phyloP scores from a whole-genome alignment of 1,284 basidiomycete genomes.

The Microbotryum lychnidis-dioicae region DNA sequence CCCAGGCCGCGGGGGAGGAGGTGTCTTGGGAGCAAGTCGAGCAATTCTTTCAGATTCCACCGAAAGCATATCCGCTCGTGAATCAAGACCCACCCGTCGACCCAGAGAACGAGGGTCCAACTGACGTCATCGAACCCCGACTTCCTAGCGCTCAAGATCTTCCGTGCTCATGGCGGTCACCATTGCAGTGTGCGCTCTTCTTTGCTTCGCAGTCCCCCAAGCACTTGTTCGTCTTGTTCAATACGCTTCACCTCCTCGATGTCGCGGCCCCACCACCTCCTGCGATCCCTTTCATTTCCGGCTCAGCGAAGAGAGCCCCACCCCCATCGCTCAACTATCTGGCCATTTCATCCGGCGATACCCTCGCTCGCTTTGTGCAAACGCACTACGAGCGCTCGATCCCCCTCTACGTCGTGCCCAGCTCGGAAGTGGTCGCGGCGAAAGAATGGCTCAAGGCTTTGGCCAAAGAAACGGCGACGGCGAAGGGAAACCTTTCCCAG shows the following conservation, averaged over 20 bases:
- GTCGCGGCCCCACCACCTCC: constrained; percentile 1
- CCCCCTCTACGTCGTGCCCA: background rate
- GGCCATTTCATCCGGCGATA: constrained; percentile 23
- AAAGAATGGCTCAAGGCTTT: constrained; percentile 4
- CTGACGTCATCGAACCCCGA: background rate
- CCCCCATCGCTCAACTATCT: constrained; percentile 11
- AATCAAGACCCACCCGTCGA: background rate
- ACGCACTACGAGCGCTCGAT: background rate
- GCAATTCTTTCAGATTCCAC: constrained; percentile 8
- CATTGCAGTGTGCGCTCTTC: constrained; percentile 21
- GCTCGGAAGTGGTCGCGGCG: constrained; percentile 3
- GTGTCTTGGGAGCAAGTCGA: constrained; percentile 19
- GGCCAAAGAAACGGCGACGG: constrained; percentile 1
- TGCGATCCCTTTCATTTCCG: background rate
- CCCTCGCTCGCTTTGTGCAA: background rate
- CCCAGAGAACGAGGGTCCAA: background rate
- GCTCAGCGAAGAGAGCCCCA: background rate
- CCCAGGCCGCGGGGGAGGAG: constrained; percentile 15
- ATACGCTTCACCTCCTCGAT: no score
- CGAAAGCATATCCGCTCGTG: background rate
- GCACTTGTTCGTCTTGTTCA: background rate
- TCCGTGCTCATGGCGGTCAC: constrained; percentile 12
- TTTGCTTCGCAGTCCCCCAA: constrained; percentile 1
- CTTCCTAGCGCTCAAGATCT: constrained; percentile 18
- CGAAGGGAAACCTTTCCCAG: no score